These are phyloP conservation scores for Colletotrichum costaricense DNA, from an alignment of 2,329 filamentous ascomycete species.

Conservation along the genomic window DNA sequence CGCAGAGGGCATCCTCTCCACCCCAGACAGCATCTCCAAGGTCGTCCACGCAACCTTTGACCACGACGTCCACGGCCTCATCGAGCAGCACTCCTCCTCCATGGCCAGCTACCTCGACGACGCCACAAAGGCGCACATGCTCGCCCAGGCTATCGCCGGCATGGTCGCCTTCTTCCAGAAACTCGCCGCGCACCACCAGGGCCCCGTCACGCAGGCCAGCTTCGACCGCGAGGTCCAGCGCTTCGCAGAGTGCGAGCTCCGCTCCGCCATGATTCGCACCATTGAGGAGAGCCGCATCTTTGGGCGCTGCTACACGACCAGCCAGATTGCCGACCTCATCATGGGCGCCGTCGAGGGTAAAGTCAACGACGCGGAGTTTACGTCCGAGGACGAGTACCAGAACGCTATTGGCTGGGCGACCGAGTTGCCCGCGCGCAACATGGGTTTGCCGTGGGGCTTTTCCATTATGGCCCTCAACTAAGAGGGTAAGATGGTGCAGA, in stretches of 20 bases:
- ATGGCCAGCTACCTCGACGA: constrained; percentile 45
- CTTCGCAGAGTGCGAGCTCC: constrained; percentile 45
- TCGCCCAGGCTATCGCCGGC: constrained; percentile 49
- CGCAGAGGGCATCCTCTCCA: constrained; percentile 39
- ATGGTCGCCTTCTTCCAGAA: constrained; percentile 45
- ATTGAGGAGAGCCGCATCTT: constrained; percentile 46
- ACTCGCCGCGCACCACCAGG: constrained; percentile 35
- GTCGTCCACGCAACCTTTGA: constrained; percentile 49
- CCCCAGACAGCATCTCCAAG: constrained; percentile 37
- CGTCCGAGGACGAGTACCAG: constrained; percentile 37
- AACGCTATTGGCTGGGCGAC: constrained; percentile 42
- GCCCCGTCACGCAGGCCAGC: constrained; percentile 36
- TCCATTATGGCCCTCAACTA: constrained; percentile 51
- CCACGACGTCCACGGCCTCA: constrained; percentile 44
- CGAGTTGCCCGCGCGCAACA: constrained; percentile 46
- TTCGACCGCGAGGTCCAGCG: constrained; percentile 44
- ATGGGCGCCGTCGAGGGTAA: constrained; percentile 42
- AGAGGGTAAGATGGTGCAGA: neutral
- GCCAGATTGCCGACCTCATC: constrained; percentile 47
- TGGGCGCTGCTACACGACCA: constrained; percentile 46
- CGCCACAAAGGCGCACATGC: constrained; percentile 46
- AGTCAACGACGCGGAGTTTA: constrained; percentile 24
- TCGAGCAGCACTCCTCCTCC: constrained; percentile 42
- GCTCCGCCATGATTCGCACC: constrained; percentile 42
- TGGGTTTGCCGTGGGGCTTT: constrained; percentile 51